Base-by-base conservation (phyloP, 176 grass and related monocot species). In the sorghum (Sorghum bicolor) region DNA sequence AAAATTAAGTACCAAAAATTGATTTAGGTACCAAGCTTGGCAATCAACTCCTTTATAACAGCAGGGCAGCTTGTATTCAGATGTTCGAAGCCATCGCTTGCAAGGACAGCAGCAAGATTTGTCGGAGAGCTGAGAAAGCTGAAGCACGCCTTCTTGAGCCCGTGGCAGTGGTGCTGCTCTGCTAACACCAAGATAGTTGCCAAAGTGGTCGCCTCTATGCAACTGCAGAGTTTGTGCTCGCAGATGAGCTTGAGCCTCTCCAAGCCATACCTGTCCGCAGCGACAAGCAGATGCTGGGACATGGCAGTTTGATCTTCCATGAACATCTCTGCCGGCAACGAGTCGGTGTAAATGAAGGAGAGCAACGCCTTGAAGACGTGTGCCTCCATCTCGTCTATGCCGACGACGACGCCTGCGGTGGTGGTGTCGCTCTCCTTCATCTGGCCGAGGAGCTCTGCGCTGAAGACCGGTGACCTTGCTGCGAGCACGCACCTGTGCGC, bases 261-360 rank as follows among this genome's bases (percentile, higher is more conserved):
- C 22, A 73, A 1, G 32, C 33, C 31, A 57, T 85, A 89, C 60
- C 87, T 78, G 52, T 89, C 87, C 2, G 87, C 87, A 3, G 87
- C 87, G 15, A 74, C 82, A 33, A 89, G 33, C 69, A 89, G 65
- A 68, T 89, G 87, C 12, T 85, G 87, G 19, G 40, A 26, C 82
- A 85, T 58, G 40, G 64, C 72, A 19, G 34, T 14, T 8, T 67
- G 45, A 4, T 70, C 86, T 41, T 24, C 36, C 6, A 25, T 41
- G 40, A 12, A 22, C 14, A 62, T 24, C 80, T 75, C 38, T 8
- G n/a, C n/a, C n/a, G 41, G 41, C 41, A 73, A 14, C 13, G 36
- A 31, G 15, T 87, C 89, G 2, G 83, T 87, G 76, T 87, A 91
- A 4, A 91, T 22, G 65, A 80, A 87, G 36, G 64, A 47, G 26